phyloP scores from a whole-genome alignment of 2,329 filamentous ascomycete species.

The Lasiodiplodia sp. region DNA sequence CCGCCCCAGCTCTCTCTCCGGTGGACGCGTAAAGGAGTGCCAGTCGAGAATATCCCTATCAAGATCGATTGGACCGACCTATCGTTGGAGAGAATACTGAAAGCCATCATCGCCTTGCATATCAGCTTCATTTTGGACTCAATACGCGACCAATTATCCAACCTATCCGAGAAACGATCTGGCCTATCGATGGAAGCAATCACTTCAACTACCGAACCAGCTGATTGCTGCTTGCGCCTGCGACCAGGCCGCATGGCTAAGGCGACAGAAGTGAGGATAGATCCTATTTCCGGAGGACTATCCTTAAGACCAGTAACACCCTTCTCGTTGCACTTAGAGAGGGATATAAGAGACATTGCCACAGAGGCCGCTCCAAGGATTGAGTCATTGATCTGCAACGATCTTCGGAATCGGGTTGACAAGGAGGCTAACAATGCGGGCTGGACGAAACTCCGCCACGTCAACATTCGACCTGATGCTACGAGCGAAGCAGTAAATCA shows the following conservation, averaged over 20 bases:
- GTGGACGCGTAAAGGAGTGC: conserved; percentile 86
- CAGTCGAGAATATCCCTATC: conserved; percentile 73
- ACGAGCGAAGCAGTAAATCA: conserved; percentile 47
- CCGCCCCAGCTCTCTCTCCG: conserved; percentile 63
- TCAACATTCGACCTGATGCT: conserved; percentile 51
- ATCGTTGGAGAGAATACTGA: conserved; percentile 77
- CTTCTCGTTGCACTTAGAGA: conserved; percentile 62
- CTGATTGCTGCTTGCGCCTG: conserved; percentile 71
- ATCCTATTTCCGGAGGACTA: conserved; percentile 80
- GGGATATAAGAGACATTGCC: conserved; percentile 67
- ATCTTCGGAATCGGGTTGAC: conserved; percentile 67
- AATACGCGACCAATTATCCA: conserved; percentile 67
- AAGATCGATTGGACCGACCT: conserved; percentile 71
- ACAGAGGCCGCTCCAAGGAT: conserved; percentile 66
- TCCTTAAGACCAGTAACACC: conserved; percentile 66
- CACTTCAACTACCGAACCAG: conserved; percentile 67
- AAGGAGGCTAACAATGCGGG: conserved; percentile 68
- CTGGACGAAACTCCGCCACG: conserved; percentile 62
- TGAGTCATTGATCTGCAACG: conserved; percentile 68
- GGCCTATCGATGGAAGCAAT: conserved; percentile 66
- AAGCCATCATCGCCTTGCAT: conserved; percentile 77
- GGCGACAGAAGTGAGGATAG: conserved; percentile 68
- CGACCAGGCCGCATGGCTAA: conserved; percentile 71
- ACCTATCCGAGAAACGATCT: conserved; percentile 63
- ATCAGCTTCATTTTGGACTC: conserved; percentile 73